phyloP scores from a whole-genome alignment of 2,329 filamentous ascomycete genomes.

The Sarocladiaceae sp. region DNA sequence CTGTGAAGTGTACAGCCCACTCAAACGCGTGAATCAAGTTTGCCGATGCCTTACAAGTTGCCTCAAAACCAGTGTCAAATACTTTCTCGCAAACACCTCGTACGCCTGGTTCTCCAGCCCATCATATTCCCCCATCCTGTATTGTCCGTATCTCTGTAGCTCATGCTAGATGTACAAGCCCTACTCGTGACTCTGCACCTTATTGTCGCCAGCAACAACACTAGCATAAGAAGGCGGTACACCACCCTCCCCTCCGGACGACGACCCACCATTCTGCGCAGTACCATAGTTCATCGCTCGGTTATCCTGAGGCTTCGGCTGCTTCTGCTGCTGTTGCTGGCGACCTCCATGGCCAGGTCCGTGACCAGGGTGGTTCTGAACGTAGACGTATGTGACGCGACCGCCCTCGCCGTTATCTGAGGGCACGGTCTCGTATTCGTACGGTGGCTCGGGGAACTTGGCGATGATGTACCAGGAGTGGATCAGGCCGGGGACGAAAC shows the following conservation, averaged over 20 bases:
- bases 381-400: constrained; percentile 75
- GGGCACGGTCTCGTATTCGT: constrained; percentile 66
- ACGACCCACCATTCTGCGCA: constrained; percentile 15
- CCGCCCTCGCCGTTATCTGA: constrained; percentile 49
- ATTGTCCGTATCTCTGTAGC: too few relatives aligned
- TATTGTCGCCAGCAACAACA: constrained; percentile 84
- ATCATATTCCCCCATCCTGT: too few relatives aligned
- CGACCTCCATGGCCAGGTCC: constrained; percentile 6
- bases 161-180: too few relatives aligned
- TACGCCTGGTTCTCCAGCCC: too few relatives aligned
- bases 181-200: constrained; percentile 63
- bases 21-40: too few relatives aligned
- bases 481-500: constrained; percentile 79
- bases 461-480: constrained; percentile 99
- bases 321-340: constrained; percentile 30
- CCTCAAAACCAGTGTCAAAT: too few relatives aligned
- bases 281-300: constrained; percentile 43
- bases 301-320: constrained; percentile 25
- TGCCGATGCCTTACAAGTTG: too few relatives aligned
- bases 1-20: neutral
- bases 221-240: constrained; percentile 85
- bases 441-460: constrained; percentile 72
- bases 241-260: constrained; percentile 27
- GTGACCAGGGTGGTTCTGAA: constrained; percentile 41
- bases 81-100: too few relatives aligned